phyloP scores from a whole-genome alignment of 2,329 filamentous ascomycete genomes.

The Pezicula carpinea region DNA sequence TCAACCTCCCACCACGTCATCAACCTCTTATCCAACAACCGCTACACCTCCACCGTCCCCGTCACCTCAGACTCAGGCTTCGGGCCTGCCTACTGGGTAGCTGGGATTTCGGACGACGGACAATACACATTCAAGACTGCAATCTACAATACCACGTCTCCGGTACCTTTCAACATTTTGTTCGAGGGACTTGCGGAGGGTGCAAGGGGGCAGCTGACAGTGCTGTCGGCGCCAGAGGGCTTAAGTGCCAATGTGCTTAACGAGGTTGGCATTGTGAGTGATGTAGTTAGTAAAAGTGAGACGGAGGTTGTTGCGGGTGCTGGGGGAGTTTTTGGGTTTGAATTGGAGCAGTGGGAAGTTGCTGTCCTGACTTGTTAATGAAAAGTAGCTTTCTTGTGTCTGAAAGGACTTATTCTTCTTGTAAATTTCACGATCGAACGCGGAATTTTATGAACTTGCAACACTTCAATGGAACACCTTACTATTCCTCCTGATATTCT shows the following conservation, averaged over 20 bases:
- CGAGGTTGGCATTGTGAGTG: slow-evolving; percentile 7
- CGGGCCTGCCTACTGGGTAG: slow-evolving; percentile 45
- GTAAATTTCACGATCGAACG: too few species aligned
- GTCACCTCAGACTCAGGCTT: slow-evolving; percentile 32
- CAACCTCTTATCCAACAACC: slow-evolving; percentile 43
- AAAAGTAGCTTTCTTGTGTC: too few species aligned
- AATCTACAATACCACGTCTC: slow-evolving; percentile 46
- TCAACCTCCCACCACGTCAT: slow-evolving; percentile 48
- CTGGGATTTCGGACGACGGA: slow-evolving; percentile 37
- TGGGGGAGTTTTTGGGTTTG: slow-evolving; percentile 15
- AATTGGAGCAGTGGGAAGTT: slow-evolving; percentile 16
- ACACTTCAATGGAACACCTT: too few species aligned
- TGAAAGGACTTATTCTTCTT: too few species aligned
- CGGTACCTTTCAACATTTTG: slow-evolving; percentile 39
- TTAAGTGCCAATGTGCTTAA: slow-evolving; percentile 9
- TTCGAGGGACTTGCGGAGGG: slow-evolving; percentile 40
- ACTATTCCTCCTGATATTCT: too few species aligned
- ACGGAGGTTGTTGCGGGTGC: slow-evolving; percentile 8
- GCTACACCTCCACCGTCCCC: slow-evolving; percentile 42
- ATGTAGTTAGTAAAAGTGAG: slow-evolving; percentile 9
- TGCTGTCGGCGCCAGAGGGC: slow-evolving; percentile 34
- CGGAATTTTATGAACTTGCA: too few species aligned
- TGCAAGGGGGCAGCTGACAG: slow-evolving; percentile 37
- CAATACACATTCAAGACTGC: slow-evolving; percentile 46
- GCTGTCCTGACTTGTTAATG: slow-evolving; percentile 15